Evolutionary conservation across 441 rosid species (phyloP).

Genomic region (Viola pubescens): DNA sequence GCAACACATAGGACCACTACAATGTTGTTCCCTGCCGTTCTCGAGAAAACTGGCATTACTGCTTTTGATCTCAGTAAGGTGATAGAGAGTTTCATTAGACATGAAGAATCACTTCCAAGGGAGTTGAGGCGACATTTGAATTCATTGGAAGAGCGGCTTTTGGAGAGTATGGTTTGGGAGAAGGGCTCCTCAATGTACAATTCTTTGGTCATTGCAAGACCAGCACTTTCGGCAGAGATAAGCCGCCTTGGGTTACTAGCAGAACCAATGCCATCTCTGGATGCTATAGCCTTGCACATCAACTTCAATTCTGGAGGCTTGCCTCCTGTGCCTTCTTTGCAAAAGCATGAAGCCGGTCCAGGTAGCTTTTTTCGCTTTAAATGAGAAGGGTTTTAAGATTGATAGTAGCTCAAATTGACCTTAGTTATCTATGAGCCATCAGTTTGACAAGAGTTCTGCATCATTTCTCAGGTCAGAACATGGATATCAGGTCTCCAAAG

Average conservation of each 20-base stretch:
- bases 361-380: slow-evolving; percentile 25
- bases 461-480: slow-evolving; percentile 65
- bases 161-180: slow-evolving; percentile 99
- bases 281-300: slow-evolving; percentile 74
- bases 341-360: slow-evolving; percentile 53
- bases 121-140: slow-evolving; percentile 95
- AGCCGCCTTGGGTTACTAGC: slow-evolving; percentile 72
- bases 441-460: background rate
- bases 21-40: slow-evolving; percentile 93
- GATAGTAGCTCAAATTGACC: too few relatives aligned
- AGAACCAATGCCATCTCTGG: slow-evolving; percentile 97
- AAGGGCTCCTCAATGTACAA: slow-evolving; percentile 97
- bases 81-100: slow-evolving; percentile 94
- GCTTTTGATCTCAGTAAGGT: slow-evolving; percentile 99
- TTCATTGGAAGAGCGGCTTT: slow-evolving; percentile 86
- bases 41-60: slow-evolving; percentile 94
- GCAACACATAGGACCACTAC: slow-evolving; percentile 91
- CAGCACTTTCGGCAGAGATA: slow-evolving; percentile 65
- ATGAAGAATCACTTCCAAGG: slow-evolving; percentile 93
- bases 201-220: slow-evolving; percentile 79
- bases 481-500: slow-evolving; percentile 83
- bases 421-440: background rate
- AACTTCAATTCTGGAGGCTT: slow-evolving; percentile 53
- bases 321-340: slow-evolving; percentile 40
- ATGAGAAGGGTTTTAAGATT: background rate